These are phyloP conservation scores for Fragaria vesca DNA, from an alignment of 306 rosid genomes.

Conservation along the genomic window DNA sequence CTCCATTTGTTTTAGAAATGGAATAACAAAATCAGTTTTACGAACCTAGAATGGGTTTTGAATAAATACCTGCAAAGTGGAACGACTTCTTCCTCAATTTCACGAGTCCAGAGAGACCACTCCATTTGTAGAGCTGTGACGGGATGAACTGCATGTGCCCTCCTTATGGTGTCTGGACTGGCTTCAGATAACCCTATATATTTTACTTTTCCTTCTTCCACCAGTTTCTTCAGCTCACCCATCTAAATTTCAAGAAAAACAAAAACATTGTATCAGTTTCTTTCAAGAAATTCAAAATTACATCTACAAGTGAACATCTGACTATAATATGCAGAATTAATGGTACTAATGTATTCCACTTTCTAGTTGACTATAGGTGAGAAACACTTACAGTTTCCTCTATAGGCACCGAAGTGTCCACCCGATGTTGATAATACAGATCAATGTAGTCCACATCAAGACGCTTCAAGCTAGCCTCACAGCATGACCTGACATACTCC, in stretches of 20 bases:
- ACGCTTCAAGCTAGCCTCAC: constrained; percentile 67
- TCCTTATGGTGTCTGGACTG: constrained; percentile 66
- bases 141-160: constrained; percentile 88
- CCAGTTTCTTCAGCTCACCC: constrained; percentile 73
- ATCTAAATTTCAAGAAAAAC: constrained; percentile 35
- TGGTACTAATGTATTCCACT: neutral
- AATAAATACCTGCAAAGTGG: constrained; percentile 71
- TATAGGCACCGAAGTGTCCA: constrained; percentile 62
- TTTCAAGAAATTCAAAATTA: neutral
- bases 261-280: neutral
- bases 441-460: constrained; percentile 78
- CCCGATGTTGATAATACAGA: constrained; percentile 75
- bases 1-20: neutral
- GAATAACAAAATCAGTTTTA: neutral
- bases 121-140: constrained; percentile 73
- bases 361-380: neutral
- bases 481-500: constrained; percentile 65
- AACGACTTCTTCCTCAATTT: constrained; percentile 61
- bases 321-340: neutral
- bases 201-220: constrained; percentile 71
- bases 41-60: neutral
- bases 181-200: constrained; percentile 81
- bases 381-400: constrained; percentile 58
- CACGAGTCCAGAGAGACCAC: constrained; percentile 85
- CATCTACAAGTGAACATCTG: neutral